Percentiles rank a stretch among this genome's conserved stretches.
Conservation (phyloP, 352 stramenopile species). For the Globisporangium apiculatum region DNA sequence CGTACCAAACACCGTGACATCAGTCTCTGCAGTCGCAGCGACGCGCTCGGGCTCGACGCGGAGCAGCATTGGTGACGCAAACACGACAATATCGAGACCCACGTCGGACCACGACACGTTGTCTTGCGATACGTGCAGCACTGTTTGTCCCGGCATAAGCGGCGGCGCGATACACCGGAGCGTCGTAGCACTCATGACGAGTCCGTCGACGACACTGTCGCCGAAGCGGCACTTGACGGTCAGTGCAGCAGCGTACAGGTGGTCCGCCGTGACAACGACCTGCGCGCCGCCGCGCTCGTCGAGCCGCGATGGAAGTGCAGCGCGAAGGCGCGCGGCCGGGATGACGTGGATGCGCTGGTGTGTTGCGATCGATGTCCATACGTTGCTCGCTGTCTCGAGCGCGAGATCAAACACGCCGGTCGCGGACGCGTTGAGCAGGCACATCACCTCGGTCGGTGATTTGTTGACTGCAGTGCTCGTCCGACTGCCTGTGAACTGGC, state of each 20-base stretch:
- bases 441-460: slow-evolving; percentile 11
- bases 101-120: slow-evolving; percentile 27
- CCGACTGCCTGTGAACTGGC: slow-evolving; percentile 17
- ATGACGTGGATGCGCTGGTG: slow-evolving; percentile 25
- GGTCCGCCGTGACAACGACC: slow-evolving; percentile 23
- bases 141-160: slow-evolving; percentile 15
- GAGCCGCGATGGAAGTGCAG: slow-evolving; percentile 21
- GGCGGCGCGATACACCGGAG: slow-evolving; percentile 25
- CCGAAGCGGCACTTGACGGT: slow-evolving; percentile 35
- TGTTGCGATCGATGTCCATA: slow-evolving; percentile 13
- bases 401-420: slow-evolving; percentile 20
- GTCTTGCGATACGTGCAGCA: slow-evolving; percentile 28
- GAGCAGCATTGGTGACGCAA: slow-evolving; percentile 26
- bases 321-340: slow-evolving; percentile 14
- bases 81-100: slow-evolving; percentile 21
- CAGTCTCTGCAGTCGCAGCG: slow-evolving; percentile 2
- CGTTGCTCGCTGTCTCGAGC: slow-evolving; percentile 11
- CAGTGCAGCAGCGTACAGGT: slow-evolving; percentile 14
- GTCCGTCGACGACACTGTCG: slow-evolving; percentile 11
- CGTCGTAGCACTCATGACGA: slow-evolving; percentile 20
- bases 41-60: slow-evolving; percentile 15
- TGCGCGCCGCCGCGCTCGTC: slow-evolving; percentile 38
- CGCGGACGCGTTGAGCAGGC: slow-evolving; percentile 23
- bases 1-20: slow-evolving; percentile 29
- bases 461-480: neutral